These are phyloP conservation scores for Capronia americana DNA, from an alignment of 2,329 filamentous ascomycete species.

Conservation along the genomic window DNA sequence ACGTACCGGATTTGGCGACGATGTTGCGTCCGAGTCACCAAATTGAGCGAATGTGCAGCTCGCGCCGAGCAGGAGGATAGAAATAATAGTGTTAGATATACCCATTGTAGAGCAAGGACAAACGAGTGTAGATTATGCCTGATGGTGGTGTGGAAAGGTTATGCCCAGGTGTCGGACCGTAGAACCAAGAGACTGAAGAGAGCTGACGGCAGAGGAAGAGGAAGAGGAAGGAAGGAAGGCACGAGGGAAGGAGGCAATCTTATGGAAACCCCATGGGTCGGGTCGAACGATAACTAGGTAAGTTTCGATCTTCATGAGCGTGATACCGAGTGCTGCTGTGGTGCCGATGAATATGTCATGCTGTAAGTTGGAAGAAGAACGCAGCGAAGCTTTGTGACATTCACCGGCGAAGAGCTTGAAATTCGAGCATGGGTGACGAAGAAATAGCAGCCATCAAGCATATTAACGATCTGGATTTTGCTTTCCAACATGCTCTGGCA, in stretches of 20 bases:
- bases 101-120: neutral
- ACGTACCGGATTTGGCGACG: neutral
- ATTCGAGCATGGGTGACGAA: neutral
- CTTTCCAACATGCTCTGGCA: neutral
- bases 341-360: conserved; percentile 3
- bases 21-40: neutral
- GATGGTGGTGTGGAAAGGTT: neutral
- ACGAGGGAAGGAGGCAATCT: neutral
- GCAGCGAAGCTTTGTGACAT: neutral
- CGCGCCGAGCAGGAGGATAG: neutral
- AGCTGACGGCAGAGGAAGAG: neutral
- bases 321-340: neutral
- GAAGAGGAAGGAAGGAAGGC: neutral
- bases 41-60: neutral
- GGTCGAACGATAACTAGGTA: neutral
- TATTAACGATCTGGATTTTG: neutral
- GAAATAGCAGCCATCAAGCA: neutral
- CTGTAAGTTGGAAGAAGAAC: neutral
- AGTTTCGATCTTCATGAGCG: neutral
- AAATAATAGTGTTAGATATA: neutral
- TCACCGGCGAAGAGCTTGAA: neutral
- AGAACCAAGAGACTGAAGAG: neutral
- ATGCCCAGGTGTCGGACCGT: neutral
- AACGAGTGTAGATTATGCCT: neutral
- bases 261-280: neutral